phyloP scores from a whole-genome alignment of 2,329 filamentous ascomycete species.

The Thelonectria blattea region DNA sequence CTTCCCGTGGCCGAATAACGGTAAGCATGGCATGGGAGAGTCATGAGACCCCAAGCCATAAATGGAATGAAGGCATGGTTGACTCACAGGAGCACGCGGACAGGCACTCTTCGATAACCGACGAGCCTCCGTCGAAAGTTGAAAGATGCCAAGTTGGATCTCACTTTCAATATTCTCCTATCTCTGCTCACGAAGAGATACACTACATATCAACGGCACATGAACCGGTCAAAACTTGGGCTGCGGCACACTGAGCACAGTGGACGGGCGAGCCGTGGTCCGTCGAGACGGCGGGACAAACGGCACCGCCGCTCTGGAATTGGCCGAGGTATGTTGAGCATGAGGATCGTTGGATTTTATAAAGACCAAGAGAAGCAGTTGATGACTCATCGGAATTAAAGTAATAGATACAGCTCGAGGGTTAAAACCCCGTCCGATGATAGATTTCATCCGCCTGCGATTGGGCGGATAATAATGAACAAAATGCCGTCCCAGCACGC shows the following conservation, averaged over 20 bases:
- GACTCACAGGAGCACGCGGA: neutral
- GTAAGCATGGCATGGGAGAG: neutral
- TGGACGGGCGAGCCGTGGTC: neutral
- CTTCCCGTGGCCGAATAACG: neutral
- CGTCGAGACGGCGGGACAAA: neutral
- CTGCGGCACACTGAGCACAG: too few relatives aligned
- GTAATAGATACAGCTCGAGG: neutral
- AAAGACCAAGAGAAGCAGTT: neutral
- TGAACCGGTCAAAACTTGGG: neutral
- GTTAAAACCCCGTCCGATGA: neutral
- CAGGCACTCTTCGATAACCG: neutral
- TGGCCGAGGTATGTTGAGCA: neutral
- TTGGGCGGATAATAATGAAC: slow-evolving; percentile 8
- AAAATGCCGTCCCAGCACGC: slow-evolving; percentile 9
- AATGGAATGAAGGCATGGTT: neutral
- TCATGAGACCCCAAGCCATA: neutral
- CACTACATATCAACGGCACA: neutral
- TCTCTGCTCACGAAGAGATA: neutral
- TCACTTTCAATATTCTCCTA: neutral
- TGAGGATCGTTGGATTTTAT: neutral
- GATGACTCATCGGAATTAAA: neutral
- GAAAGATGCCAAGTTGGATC: neutral
- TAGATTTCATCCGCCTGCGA: neutral
- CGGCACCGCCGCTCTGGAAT: neutral
- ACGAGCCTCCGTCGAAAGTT: neutral